These are phyloP conservation scores for Xylaria scruposa DNA, from an alignment of 495 filamentous ascomycete species.

Conservation along the genomic window DNA sequence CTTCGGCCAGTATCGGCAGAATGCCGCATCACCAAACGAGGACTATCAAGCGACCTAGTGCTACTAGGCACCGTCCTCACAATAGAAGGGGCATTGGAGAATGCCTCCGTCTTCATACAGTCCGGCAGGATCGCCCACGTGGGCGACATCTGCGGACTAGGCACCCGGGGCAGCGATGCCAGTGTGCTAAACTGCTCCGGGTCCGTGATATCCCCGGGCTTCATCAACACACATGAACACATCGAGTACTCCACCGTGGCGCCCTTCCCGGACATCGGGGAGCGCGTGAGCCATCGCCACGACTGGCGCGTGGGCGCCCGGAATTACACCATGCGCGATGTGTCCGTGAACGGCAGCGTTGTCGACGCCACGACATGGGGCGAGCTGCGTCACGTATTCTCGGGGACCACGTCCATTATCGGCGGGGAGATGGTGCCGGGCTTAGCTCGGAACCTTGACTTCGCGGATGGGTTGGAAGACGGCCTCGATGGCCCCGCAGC, in stretches of 20 bases:
- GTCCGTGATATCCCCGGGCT: constrained; percentile 62
- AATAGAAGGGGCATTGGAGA: background rate
- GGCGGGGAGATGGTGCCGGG: constrained; percentile 30
- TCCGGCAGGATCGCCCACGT: constrained; percentile 24
- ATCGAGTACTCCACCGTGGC: constrained; percentile 25
- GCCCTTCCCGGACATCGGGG: constrained; percentile 26
- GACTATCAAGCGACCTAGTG: constrained; percentile 26
- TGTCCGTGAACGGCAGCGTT: constrained; percentile 24
- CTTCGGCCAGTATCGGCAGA: background rate
- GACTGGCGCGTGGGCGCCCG: constrained; percentile 30
- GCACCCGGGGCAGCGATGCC: constrained; percentile 23
- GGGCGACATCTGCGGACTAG: constrained; percentile 22
- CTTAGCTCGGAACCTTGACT: constrained; percentile 29
- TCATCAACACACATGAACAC: constrained; percentile 64
- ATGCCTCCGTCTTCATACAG: constrained; percentile 26
- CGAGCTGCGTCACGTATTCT: constrained; percentile 34
- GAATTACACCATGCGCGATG: constrained; percentile 22
- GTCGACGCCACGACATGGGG: constrained; percentile 30
- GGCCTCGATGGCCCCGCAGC: constrained; percentile 20
- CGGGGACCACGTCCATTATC: constrained; percentile 31
- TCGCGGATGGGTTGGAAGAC: constrained; percentile 23
- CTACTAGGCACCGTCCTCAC: constrained; percentile 28
- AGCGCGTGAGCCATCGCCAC: constrained; percentile 28
- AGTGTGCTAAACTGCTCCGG: constrained; percentile 54
- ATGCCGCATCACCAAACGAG: constrained; percentile 20